These are phyloP conservation scores for Rachicladosporium sp. DNA, from an alignment of 2,329 filamentous ascomycete genomes.

Conservation along the genomic window DNA sequence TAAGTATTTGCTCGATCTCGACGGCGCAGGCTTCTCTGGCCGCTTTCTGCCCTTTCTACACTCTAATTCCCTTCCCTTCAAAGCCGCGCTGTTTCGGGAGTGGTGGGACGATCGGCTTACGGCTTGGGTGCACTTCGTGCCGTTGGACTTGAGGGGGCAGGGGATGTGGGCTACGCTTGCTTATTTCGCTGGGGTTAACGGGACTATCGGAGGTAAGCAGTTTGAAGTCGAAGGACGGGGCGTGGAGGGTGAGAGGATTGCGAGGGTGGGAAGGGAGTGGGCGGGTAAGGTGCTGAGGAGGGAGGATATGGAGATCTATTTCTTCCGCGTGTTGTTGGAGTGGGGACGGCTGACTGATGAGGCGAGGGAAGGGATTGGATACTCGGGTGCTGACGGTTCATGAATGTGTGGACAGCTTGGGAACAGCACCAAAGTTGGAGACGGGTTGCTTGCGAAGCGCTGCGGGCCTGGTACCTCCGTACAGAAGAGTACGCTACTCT, in stretches of 20 bases:
- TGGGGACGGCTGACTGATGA: constrained; percentile 62
- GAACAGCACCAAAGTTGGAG: constrained; percentile 45
- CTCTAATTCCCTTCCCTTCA: constrained; percentile 57
- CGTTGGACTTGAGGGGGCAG: constrained; percentile 60
- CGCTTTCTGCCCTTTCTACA: constrained; percentile 53
- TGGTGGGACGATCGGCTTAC: constrained; percentile 67
- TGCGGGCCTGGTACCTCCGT: constrained; percentile 50
- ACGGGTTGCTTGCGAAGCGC: constrained; percentile 87
- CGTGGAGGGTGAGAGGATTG: constrained; percentile 51
- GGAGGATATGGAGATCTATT: constrained; percentile 70
- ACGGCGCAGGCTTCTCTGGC: constrained; percentile 55
- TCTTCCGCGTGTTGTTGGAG: constrained; percentile 66
- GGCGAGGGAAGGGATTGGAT: constrained; percentile 34
- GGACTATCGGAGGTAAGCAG: constrained; percentile 33
- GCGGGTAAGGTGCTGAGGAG: constrained; percentile 48
- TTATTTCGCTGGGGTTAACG: constrained; percentile 55
- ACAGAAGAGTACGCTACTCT: no score
- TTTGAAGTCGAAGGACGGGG: constrained; percentile 38
- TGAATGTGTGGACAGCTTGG: no score
- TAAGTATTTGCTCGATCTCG: constrained; percentile 60
- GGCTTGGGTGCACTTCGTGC: constrained; percentile 72
- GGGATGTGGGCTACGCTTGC: constrained; percentile 61
- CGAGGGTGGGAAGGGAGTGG: constrained; percentile 54
- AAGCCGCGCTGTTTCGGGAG: constrained; percentile 60
- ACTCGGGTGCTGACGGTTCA: constrained; percentile 2